Percentiles rank a stretch among this genome's conserved stretches.
Conservation (phyloP, 2,329 filamentous ascomycete species). For the Penicillium sp. region DNA sequence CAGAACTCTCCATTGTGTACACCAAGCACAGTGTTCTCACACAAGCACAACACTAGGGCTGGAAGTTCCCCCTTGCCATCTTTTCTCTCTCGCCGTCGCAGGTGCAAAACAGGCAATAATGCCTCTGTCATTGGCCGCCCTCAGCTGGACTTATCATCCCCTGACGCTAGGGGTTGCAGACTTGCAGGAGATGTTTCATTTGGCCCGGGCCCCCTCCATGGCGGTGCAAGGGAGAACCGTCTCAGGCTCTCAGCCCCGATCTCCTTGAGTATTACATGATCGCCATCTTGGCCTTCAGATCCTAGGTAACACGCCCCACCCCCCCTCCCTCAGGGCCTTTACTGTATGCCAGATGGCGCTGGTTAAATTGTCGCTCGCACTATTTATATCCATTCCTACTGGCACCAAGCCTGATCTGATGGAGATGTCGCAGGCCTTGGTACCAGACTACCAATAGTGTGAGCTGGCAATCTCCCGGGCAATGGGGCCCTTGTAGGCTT, state of each 20-base stretch:
- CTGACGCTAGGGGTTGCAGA: slow-evolving; percentile 15
- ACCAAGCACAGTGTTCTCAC: too few species aligned
- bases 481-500: background rate
- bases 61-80: background rate
- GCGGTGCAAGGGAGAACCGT: background rate
- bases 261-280: slow-evolving; percentile 4
- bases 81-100: background rate
- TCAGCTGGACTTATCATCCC: slow-evolving; percentile 6
- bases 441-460: background rate
- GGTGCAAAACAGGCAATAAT: slow-evolving; percentile 6
- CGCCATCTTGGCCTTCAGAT: background rate
- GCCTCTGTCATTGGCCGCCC: slow-evolving; percentile 18
- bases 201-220: slow-evolving; percentile 4
- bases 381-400: slow-evolving; percentile 29
- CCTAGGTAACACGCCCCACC: background rate
- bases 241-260: background rate
- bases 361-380: slow-evolving; percentile 18
- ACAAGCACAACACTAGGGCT: too few species aligned
- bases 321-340: background rate
- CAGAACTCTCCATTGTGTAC: too few species aligned
- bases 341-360: slow-evolving; percentile 13
- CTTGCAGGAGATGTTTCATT: slow-evolving; percentile 17
- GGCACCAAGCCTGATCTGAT: slow-evolving; percentile 15
- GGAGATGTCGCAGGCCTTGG: slow-evolving; percentile 4
- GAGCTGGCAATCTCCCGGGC: slow-evolving; percentile 17